These are phyloP conservation scores for Didymella pomorum DNA, from an alignment of 2,329 filamentous ascomycete genomes.

Conservation along the genomic window DNA sequence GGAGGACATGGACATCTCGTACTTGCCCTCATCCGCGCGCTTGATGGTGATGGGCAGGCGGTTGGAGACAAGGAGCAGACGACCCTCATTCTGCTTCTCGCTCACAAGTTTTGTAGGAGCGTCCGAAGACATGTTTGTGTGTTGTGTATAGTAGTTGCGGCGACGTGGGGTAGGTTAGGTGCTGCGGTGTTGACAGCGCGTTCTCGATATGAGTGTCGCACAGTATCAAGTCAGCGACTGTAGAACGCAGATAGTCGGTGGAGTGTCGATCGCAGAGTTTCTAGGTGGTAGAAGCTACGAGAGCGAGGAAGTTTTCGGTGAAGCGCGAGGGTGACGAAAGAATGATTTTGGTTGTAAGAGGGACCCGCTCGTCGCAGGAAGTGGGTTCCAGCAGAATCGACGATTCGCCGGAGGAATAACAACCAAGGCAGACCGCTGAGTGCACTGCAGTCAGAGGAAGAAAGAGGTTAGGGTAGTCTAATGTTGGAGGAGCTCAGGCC, in stretches of 20 bases:
- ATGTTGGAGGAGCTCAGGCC: constrained; percentile 17
- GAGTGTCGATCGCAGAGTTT: constrained; percentile 9
- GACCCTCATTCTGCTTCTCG: constrained; percentile 47
- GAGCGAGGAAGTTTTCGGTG: constrained; percentile 8
- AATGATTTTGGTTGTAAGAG: constrained; percentile 38
- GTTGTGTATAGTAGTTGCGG: constrained; percentile 6
- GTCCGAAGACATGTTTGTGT: constrained; percentile 35
- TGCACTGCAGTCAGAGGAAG: constrained; percentile 20
- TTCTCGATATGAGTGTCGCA: constrained; percentile 1
- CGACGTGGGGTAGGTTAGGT: constrained; percentile 15
- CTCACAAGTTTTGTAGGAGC: constrained; percentile 42
- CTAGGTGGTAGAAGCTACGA: constrained; percentile 6
- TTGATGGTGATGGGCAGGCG: constrained; percentile 97
- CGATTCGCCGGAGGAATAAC: constrained; percentile 25
- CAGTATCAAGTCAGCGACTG: constrained; percentile 1
- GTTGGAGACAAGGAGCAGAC: constrained; percentile 89
- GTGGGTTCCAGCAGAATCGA: constrained; percentile 42
- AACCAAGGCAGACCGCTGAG: constrained; percentile 21
- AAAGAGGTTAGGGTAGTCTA: constrained; percentile 23
- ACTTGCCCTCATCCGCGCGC: constrained; percentile 87
- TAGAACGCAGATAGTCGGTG: constrained; percentile 5
- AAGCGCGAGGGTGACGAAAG: constrained; percentile 41
- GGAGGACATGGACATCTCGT: constrained; percentile 95
- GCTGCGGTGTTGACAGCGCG: constrained; percentile 10
- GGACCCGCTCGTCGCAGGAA: constrained; percentile 33